Evolutionary conservation across 257 asterid species (phyloP).

Genomic region (Solanum chiquidenum): DNA sequence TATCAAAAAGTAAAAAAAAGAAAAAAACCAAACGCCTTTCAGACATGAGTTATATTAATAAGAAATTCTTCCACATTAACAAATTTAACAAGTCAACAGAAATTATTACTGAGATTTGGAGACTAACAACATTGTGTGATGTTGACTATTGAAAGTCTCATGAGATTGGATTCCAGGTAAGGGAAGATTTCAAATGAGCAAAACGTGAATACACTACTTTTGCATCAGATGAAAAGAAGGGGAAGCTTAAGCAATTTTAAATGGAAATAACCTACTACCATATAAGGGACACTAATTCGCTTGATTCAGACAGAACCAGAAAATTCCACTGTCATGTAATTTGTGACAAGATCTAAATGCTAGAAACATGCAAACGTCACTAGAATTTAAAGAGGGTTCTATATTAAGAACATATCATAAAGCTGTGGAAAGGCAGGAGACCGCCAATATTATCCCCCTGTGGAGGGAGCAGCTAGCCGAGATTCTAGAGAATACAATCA

Average conservation of each 20-base stretch:
- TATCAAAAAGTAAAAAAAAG: neutral
- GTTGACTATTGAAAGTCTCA: neutral
- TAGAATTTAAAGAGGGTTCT: neutral
- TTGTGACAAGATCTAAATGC: neutral
- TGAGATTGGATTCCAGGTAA: neutral
- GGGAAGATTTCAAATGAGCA: neutral
- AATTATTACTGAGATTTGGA: neutral
- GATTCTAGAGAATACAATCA: neutral
- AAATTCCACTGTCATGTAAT: neutral
- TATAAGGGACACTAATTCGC: neutral
- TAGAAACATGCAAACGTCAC: neutral
- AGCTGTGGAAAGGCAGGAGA: neutral
- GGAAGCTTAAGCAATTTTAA: neutral
- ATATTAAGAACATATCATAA: neutral
- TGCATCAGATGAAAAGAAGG: neutral
- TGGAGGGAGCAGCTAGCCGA: neutral
- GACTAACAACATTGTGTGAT: neutral
- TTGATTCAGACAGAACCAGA: neutral
- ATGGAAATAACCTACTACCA: neutral
- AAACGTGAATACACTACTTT: neutral
- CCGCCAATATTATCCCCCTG: neutral
- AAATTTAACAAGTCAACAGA: neutral
- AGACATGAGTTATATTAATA: neutral
- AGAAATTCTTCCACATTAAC: neutral
- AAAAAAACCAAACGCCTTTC: neutral